Evolutionary conservation across 1,284 basidiomycete genomes (phyloP).

Genomic region (Rhodotorula sp.): DNA sequence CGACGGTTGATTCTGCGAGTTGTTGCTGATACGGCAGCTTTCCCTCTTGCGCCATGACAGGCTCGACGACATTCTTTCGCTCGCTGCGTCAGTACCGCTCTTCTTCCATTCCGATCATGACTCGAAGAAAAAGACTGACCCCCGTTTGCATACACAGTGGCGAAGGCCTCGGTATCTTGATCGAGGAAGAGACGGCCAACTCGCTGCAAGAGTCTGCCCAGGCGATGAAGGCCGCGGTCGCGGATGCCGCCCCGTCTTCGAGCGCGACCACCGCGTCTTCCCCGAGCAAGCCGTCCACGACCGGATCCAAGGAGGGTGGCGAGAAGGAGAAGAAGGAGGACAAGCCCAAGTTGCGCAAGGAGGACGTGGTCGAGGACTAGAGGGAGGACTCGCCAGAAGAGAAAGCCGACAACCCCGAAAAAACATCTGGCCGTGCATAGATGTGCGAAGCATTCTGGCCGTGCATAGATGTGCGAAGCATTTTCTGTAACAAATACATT

Average conservation of each 20-base stretch:
- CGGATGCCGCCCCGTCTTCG: slow-evolving; percentile 41
- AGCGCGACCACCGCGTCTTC: slow-evolving; percentile 37
- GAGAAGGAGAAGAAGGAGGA: slow-evolving; percentile 61
- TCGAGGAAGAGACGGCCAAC: slow-evolving; percentile 43
- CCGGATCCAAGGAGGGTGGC: slow-evolving; percentile 52
- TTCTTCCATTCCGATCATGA: not conserved
- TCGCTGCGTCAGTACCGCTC: slow-evolving; percentile 41
- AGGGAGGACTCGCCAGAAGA: not conserved
- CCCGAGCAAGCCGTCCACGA: slow-evolving; percentile 27
- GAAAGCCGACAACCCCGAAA: not conserved
- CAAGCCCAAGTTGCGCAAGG: slow-evolving; percentile 72
- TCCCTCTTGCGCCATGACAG: slow-evolving; percentile 64
- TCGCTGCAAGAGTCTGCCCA: slow-evolving; percentile 60
- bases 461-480: not conserved
- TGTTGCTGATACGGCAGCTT: slow-evolving; percentile 88
- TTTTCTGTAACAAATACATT: too few species aligned
- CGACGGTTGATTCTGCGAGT: slow-evolving; percentile 50
- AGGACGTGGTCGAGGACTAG: slow-evolving; percentile 77
- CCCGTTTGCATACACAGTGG: slow-evolving; percentile 19
- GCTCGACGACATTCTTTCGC: slow-evolving; percentile 49
- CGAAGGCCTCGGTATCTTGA: slow-evolving; percentile 49
- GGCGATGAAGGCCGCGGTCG: slow-evolving; percentile 45
- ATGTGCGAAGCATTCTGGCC: not conserved
- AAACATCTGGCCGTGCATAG: not conserved
- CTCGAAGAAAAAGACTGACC: not conserved